These are phyloP conservation scores for Mrakiaceae sp. DNA, from an alignment of 1,284 basidiomycete genomes.

Conservation along the genomic window DNA sequence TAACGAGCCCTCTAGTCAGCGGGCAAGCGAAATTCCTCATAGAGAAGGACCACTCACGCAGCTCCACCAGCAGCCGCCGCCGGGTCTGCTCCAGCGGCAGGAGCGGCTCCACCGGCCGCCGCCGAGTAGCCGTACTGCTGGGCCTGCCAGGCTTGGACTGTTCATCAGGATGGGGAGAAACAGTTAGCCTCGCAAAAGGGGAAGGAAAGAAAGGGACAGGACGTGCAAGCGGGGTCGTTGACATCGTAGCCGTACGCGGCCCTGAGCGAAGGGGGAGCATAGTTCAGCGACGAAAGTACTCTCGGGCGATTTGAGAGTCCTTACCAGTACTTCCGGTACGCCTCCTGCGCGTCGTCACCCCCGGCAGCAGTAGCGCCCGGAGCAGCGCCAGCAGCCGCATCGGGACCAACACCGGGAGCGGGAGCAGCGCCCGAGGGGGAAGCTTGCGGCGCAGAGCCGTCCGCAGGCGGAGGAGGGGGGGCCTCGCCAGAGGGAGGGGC, in stretches of 20 bases:
- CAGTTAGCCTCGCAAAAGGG: background rate
- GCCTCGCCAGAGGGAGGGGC: constrained; percentile 48
- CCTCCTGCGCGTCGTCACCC: constrained; percentile 34
- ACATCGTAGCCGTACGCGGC: constrained; percentile 82
- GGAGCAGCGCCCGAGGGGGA: constrained; percentile 17
- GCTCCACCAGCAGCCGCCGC: background rate
- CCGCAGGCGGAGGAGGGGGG: constrained; percentile 44
- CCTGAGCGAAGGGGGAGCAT: constrained; percentile 37
- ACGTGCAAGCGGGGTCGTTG: constrained; percentile 40
- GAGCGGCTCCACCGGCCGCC: constrained; percentile 2
- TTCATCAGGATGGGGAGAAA: constrained; percentile 47
- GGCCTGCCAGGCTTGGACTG: constrained; percentile 16
- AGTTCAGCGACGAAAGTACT: background rate
- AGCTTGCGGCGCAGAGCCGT: constrained; percentile 27
- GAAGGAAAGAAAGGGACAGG: background rate
- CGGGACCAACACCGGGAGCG: constrained; percentile 30
- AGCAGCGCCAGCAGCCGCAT: constrained; percentile 34
- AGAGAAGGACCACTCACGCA: background rate
- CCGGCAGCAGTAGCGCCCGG: constrained; percentile 34
- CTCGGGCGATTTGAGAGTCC: background rate
- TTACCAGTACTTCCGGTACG: constrained; percentile 37
- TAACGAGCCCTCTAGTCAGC: background rate
- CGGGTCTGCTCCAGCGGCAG: background rate
- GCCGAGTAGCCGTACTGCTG: constrained; percentile 14
- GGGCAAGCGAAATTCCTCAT: background rate